These are phyloP conservation scores for Petunia secreta DNA, from an alignment of 257 asterid species.

Conservation along the genomic window DNA sequence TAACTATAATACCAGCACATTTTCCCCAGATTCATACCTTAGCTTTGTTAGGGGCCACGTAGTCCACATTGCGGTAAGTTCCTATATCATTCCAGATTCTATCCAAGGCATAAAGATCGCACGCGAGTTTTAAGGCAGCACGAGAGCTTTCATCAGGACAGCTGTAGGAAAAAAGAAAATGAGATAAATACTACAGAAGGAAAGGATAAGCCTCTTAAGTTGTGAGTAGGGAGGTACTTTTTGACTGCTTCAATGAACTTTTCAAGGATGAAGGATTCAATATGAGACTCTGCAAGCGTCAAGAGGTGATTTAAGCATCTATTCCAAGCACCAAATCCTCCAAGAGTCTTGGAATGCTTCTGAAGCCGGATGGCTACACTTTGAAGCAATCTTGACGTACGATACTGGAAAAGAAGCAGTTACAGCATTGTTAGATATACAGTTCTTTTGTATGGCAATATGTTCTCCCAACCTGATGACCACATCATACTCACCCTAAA, in stretches of 20 bases:
- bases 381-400: slow-evolving; percentile 91
- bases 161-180: slow-evolving; percentile 45
- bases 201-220: neutral
- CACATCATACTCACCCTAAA: slow-evolving; percentile 66
- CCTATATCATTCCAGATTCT: slow-evolving; percentile 98
- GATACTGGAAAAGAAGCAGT: slow-evolving; percentile 63
- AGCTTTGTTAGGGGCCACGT: slow-evolving; percentile 97
- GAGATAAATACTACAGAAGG: slow-evolving; percentile 3
- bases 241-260: slow-evolving; percentile 81
- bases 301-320: slow-evolving; percentile 93
- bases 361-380: slow-evolving; percentile 83
- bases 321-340: slow-evolving; percentile 98
- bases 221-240: slow-evolving; percentile 48
- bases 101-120: slow-evolving; percentile 92
- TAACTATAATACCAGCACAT: neutral
- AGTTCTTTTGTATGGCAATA: slow-evolving; percentile 11
- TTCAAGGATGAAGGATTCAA: slow-evolving; percentile 82
- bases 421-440: slow-evolving; percentile 10
- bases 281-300: slow-evolving; percentile 97
- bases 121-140: slow-evolving; percentile 79
- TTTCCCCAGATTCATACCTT: slow-evolving; percentile 53
- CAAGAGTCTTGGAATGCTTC: slow-evolving; percentile 88
- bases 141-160: slow-evolving; percentile 79
- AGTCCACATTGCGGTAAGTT: slow-evolving; percentile 94
- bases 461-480: neutral